A percentile compares a stretch with the other conserved stretches of the same genome.
Conservation (phyloP, 139 green algal species). For the Closterium sp. region DNA sequence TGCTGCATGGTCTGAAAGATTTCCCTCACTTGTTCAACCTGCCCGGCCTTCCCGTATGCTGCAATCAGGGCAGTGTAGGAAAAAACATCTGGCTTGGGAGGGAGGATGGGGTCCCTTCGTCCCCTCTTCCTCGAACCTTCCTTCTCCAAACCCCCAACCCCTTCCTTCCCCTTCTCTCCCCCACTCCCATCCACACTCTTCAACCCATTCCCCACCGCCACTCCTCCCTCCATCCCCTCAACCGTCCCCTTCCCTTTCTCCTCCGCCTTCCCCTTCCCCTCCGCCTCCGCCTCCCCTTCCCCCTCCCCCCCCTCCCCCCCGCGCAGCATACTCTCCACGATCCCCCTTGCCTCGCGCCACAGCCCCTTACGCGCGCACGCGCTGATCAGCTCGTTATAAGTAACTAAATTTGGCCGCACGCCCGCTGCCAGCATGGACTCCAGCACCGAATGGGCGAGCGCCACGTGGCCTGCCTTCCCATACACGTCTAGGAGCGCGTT, state of each 20-base stretch:
- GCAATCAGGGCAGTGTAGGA: slow-evolving; percentile 51
- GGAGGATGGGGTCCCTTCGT: neutral
- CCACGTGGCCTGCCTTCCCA: slow-evolving; percentile 46
- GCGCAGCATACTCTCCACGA: neutral
- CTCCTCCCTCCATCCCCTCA: neutral
- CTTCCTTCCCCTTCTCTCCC: neutral
- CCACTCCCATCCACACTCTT: neutral
- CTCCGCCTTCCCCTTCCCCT: neutral
- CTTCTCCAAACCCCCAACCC: neutral
- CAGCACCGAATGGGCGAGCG: slow-evolving; percentile 23
- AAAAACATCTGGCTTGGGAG: neutral
- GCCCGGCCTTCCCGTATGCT: neutral
- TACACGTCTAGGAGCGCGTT: slow-evolving; percentile 66
- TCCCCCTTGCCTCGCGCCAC: neutral
- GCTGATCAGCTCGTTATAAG: slow-evolving; percentile 58
- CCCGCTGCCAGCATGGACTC: slow-evolving; percentile 34
- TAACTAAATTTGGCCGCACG: slow-evolving; percentile 54
- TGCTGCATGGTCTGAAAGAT: neutral
- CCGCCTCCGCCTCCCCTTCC: neutral
- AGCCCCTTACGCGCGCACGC: slow-evolving; percentile 6
- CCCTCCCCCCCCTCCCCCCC: neutral
- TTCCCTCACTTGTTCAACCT: slow-evolving; percentile 19
- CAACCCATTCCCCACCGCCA: neutral
- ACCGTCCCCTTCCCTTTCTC: neutral
- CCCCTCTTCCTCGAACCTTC: neutral